Evolutionary conservation across 768 basidiomycete genomes (phyloP), one percentile per base, ranked within the genome.

Genomic region (Tylopilus sp.): DNA sequence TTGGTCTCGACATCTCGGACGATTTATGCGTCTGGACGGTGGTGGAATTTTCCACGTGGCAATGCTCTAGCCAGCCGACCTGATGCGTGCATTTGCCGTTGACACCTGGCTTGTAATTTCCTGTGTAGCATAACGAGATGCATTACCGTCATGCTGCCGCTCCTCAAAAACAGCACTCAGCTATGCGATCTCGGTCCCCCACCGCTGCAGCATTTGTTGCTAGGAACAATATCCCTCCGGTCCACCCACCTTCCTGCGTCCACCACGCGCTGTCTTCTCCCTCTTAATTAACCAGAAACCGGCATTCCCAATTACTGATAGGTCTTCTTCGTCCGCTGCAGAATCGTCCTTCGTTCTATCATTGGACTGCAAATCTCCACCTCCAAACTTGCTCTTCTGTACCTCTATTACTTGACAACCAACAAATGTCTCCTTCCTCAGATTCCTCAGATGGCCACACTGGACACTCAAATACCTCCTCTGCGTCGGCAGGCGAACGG

Each of bases 391-490:
- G 28, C 26, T 18, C 53, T 56, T 57, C 56, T 65, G 57, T 64
- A 58, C 53, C 52, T 57, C 61, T 51, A 57, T 35, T 58, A 46
- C 66, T 40, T 69, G 65, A 65, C 65, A 22, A 70, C 67, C 67
- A 70, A 56, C 60, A 60, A 58, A 67, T 69, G 60, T 53, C 65
- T 8, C 62, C 68, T 66, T 65, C 64, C 57, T 57, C 53, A 28
- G 68, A 41, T 44, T 45, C 52, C 12, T 39, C 50, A 12, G 48
- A 51, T 9, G 20, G 17, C 44, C 44, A 38, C 41, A 13, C 12
- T 36, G 39, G 23, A 6, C 50, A 22, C 60, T 69, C 67, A 69
- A 69, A 69, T 69, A 69, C 58, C 17, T n/a, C 38, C 46, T 22
- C 57, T 22, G 10, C 46, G 3, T 44, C 45, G 2, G 40, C 42